These are phyloP conservation scores for Gynochthodes officinalis DNA, from an alignment of 257 asterid species.

Conservation along the genomic window DNA sequence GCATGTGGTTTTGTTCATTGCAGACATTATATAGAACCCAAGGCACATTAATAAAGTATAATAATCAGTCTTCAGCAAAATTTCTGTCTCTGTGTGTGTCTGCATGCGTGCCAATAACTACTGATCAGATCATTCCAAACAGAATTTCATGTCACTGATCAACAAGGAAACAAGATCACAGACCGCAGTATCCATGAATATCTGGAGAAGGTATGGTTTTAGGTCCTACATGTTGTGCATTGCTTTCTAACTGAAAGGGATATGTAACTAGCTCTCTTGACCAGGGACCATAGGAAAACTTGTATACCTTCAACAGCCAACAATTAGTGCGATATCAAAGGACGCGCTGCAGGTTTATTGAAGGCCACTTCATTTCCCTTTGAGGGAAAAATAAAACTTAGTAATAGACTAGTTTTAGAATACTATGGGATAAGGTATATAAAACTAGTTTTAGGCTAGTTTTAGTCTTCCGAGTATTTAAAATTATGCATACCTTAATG, in stretches of 20 bases:
- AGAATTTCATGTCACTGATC: slow-evolving; percentile 97
- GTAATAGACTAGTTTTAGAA: neutral
- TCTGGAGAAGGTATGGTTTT: slow-evolving; percentile 71
- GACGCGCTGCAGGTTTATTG: slow-evolving; percentile 5
- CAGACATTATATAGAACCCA: neutral
- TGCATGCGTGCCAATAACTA: neutral
- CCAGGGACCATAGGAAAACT: slow-evolving; percentile 11
- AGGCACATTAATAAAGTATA: neutral
- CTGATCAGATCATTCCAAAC: slow-evolving; percentile 30
- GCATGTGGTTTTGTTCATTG: slow-evolving; percentile 1
- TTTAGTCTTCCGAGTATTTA: too few species aligned
- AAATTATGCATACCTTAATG: neutral
- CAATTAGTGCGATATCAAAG: slow-evolving; percentile 11
- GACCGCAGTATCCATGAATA: slow-evolving; percentile 65
- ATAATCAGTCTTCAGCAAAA: neutral
- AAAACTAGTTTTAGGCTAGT: too few species aligned
- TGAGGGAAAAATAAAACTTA: neutral
- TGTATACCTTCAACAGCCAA: slow-evolving; percentile 10
- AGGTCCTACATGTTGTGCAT: slow-evolving; percentile 4
- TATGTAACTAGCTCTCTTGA: slow-evolving; percentile 18
- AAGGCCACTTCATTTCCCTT: slow-evolving; percentile 9
- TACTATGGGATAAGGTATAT: too few species aligned
- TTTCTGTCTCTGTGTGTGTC: neutral
- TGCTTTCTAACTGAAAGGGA: slow-evolving; percentile 4
- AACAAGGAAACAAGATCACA: slow-evolving; percentile 72